Evolutionary conservation across 495 filamentous ascomycete genomes (phyloP), one percentile per base, ranked within the genome.

Genomic region (Penicillium robsamsonii): DNA sequence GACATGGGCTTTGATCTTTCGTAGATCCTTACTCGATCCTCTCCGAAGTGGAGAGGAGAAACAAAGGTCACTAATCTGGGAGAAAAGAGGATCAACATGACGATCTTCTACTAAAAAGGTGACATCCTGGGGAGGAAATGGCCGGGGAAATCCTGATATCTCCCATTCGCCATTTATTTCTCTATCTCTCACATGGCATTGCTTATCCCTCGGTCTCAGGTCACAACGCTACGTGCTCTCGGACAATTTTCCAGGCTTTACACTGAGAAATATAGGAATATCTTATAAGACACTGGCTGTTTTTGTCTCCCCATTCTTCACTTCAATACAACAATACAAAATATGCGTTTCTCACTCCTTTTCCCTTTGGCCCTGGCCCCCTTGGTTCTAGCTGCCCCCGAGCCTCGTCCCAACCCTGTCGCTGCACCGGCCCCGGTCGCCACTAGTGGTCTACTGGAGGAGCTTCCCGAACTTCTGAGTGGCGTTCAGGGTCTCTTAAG

Each of bases 301-400:
- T 18, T 18, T 25, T 20, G 8, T 22, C 29, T 4, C 20, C 13
- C 10, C 38, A 37, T 33, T 41, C 25, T 41, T 51, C 30, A 30
- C 44, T 24, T 25, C 15, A 37, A 40, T n/a, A 38, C 9, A n/a
- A 46, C 15, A 29, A 42, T 56, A 69, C 22, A 56, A n/a, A n/a
- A n/a, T n/a, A 73, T 73, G 70, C 67, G 58, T 55, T 56, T 70
- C 60, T 46, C 57, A 40, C 57, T 61, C 18, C 50, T 72, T 33
- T 52, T 76, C 43, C 45, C 63, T 45, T 63, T 77, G 9, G 45
- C 70, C 35, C 53, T 71, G 50, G 64, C 60, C 45, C 61, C 69
- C 11, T 51, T 78, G 53, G 56, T 66, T 35, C 55, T 73, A 24
- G 73, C 77, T 42, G 63, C 74, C 31, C 61, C 75, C 18, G 67